These are phyloP conservation scores for Spergularia marina DNA, from an alignment of 148 eudicot species.

Conservation along the genomic window DNA sequence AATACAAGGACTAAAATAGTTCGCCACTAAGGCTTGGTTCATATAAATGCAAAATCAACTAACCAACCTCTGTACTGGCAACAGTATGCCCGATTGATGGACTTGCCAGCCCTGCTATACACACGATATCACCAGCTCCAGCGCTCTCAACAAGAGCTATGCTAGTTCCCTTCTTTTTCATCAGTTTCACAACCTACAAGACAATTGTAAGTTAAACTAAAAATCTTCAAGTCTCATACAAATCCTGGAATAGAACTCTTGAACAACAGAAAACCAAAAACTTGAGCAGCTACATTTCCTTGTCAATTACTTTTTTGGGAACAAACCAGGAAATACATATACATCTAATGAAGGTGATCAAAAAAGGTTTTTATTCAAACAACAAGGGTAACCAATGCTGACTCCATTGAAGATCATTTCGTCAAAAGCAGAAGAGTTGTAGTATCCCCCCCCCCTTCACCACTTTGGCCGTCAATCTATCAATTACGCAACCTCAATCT, in stretches of 20 bases:
- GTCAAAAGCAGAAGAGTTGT: too few relatives aligned
- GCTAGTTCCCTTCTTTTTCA: slow-evolving; percentile 90
- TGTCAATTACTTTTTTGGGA: too few relatives aligned
- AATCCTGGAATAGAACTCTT: neutral
- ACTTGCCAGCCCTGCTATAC: slow-evolving; percentile 83
- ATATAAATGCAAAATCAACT: slow-evolving; percentile 6
- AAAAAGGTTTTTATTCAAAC: too few relatives aligned
- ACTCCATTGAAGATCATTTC: too few relatives aligned
- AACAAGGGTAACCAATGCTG: too few relatives aligned
- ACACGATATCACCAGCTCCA: slow-evolving; percentile 96
- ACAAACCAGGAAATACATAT: too few relatives aligned
- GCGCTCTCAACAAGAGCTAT: slow-evolving; percentile 66
- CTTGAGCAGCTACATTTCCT: too few relatives aligned
- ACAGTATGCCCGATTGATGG: slow-evolving; percentile 96
- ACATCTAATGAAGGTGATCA: too few relatives aligned
- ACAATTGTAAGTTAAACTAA: slow-evolving; percentile 6
- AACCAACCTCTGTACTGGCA: slow-evolving; percentile 68
- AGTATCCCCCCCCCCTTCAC: too few relatives aligned
- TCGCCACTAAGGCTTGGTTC: neutral
- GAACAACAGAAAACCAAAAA: neutral
- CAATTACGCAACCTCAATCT: too few relatives aligned
- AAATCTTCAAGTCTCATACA: neutral
- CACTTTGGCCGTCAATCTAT: too few relatives aligned
- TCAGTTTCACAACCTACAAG: slow-evolving; percentile 73
- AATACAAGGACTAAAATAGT: neutral